Evolutionary conservation across 805 yeast genomes (phyloP).

Genomic region (Saccharomycopsis schoenii): DNA sequence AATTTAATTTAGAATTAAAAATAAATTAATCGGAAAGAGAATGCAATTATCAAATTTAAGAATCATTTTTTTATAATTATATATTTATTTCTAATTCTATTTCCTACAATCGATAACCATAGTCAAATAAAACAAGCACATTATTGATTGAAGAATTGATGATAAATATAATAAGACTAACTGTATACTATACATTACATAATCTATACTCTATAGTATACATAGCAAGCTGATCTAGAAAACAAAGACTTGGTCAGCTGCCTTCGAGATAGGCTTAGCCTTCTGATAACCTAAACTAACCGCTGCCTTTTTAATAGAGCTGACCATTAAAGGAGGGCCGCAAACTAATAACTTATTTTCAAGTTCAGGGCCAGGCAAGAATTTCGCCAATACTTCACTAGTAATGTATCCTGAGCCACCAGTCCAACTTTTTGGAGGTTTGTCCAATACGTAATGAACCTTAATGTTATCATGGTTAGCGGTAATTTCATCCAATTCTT

Average conservation of each 20-base stretch:
- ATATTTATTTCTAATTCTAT: too few relatives aligned
- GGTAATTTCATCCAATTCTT: constrained; percentile 65
- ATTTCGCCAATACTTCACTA: constrained; percentile 53
- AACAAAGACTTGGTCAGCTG: constrained; percentile 84
- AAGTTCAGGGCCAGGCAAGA: constrained; percentile 50
- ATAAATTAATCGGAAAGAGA: too few relatives aligned
- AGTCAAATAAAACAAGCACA: not conserved
- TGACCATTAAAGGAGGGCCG: constrained; percentile 92
- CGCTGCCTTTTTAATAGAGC: constrained; percentile 71
- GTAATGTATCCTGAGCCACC: constrained; percentile 79
- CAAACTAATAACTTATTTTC: constrained; percentile 71
- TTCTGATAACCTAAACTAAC: constrained; percentile 61
- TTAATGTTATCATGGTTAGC: constrained; percentile 49
- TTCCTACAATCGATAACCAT: too few relatives aligned
- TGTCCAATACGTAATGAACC: constrained; percentile 67
- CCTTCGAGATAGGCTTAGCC: constrained; percentile 81
- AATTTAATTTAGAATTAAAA: too few relatives aligned
- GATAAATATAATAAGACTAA: too few relatives aligned
- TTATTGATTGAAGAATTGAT: not conserved
- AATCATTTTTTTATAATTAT: too few relatives aligned
- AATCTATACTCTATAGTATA: not conserved
- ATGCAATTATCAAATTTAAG: too few relatives aligned
- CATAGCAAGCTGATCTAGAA: constrained; percentile 38
- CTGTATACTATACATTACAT: too few relatives aligned
- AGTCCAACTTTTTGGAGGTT: constrained; percentile 59